Base-by-base conservation (phyloP, 1,284 basidiomycete genomes). In the Sanghuangporus baumii region DNA sequence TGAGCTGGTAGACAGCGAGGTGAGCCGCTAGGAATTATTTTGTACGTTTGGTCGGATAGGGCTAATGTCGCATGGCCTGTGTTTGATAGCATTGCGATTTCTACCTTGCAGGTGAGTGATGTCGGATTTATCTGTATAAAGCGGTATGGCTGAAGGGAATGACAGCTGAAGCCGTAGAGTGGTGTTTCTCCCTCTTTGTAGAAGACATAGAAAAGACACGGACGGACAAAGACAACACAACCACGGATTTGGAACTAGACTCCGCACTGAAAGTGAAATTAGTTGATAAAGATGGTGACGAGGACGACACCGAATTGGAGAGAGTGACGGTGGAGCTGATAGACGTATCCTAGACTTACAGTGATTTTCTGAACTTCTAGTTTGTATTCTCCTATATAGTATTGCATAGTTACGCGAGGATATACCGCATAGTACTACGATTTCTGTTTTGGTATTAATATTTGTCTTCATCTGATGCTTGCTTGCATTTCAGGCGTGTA, bases 81-180 rank as follows among this genome's bases (percentile, higher is more conserved):
- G 50, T 26, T 11, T 3, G 4, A 4, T 26, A 74, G 69, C 75
- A 74, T 62, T 78, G 74, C 63, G 74, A 77, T 61, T 73, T 73
- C 52, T 77, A 67, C 55, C 60, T 67, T 9, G 64, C 59, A 14
- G 62, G 66, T 64, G 23, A 38, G 60, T 34, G 40, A 46, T 46
- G 14, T 46, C 40, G n/a, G 3, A 7, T 12, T 41, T 6, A 1
- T 46, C 16, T n/a, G 20, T 46, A 6, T 11, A 18, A n/a, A 46
- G 2, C 6, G 14, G 43, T 46, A 46, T 18, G 7, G 16, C 16
- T n/a, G 16, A 7, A n/a, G 6, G n/a, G 26, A n/a, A 46, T 81
- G 80, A 79, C 81, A 2, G 81, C 81, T 1, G 82, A 85, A 69
- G 82, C 84, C 6, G 83, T 85, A 14, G 84, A 86, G 69, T 81